Base-by-base conservation (phyloP, 331 rosid species). In the Quercus phellos region DNA sequence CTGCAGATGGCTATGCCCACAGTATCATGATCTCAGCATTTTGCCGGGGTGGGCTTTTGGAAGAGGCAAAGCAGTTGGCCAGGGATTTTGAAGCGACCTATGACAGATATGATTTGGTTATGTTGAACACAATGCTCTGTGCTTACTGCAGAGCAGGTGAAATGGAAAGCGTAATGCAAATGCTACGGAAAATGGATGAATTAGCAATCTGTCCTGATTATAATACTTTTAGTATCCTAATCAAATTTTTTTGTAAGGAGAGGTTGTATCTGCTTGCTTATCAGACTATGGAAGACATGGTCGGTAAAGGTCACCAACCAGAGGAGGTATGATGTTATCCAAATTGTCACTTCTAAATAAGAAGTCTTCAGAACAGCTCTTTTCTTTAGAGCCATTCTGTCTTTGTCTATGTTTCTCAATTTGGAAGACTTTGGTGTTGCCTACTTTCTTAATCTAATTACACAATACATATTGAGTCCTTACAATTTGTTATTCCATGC, bases 121-220 rank as follows among this genome's bases (percentile, higher is more conserved):
- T 92, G 85, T 80, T 88, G 87, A 94, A 94, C 75, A 85, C 97
- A 30, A 90, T 92, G 94, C 90, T 94, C 75, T 94, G 96, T 83
- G 97, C 99, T 74, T 94, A 92, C 84, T 94, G 97, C 82, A 87
- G 97, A 84, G 91, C 84, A 17, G 97, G 97, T 30, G 99, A 94
- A 85, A 94, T 89, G 94, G 93, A 90, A 59, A 92, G 97, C 51
- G 97, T 89, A 43, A 94, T 90, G 97, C 92, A 89, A 90, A 88
- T 90, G 87, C 86, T 94, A 74, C 87, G 75, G 88, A 94, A 92
- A 86, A 94, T 94, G 95, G 99, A 94, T 78, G 89, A 87, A 75
- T 77, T 92, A 70, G 92, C 92, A 50, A 90, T 94, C 74, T 88
- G 85, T 84, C 99, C 99, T 78, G 94, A 88, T 85, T 88, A 85